These are phyloP conservation scores for Trichosporon sp. DNA, from an alignment of 1,284 basidiomycete species.

Conservation along the genomic window DNA sequence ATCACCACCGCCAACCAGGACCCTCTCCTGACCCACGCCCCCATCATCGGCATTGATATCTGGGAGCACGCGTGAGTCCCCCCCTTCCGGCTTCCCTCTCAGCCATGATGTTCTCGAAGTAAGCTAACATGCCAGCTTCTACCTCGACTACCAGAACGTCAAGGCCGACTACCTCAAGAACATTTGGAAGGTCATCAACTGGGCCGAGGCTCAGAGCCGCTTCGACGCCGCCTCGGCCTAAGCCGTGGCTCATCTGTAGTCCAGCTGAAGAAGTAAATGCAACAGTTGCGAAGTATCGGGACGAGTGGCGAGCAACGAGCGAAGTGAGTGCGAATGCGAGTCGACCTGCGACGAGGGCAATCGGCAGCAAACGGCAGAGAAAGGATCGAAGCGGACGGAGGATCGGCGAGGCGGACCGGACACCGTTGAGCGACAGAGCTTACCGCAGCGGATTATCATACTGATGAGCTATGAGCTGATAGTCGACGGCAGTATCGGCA, in stretches of 20 bases:
- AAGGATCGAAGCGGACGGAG: no score
- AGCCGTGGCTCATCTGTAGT: background rate
- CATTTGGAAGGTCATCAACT: slow-evolving; percentile 93
- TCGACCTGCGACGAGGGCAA: no score
- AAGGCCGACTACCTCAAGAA: slow-evolving; percentile 87
- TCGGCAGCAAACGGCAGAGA: no score
- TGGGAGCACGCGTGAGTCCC: slow-evolving; percentile 64
- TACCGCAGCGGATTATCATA: no score
- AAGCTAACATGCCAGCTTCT: slow-evolving; percentile 57
- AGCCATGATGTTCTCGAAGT: slow-evolving; percentile 1
- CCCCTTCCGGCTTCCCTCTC: no score
- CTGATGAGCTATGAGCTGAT: no score
- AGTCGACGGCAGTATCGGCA: no score
- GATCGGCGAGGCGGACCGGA: no score
- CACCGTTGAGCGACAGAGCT: no score
- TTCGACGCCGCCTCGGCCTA: slow-evolving; percentile 62
- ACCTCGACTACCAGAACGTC: slow-evolving; percentile 88
- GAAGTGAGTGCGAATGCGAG: no score
- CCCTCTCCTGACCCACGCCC: slow-evolving; percentile 82
- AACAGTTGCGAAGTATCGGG: background rate
- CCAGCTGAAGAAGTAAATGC: slow-evolving; percentile 14
- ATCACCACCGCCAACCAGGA: slow-evolving; percentile 96
- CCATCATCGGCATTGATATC: slow-evolving; percentile 94
- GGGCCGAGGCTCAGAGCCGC: slow-evolving; percentile 80
- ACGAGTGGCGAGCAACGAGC: background rate